A percentile compares a stretch with the other conserved stretches of the same genome.
These are phyloP conservation scores for Cryphonectria parasitica DNA, from an alignment of 2,329 filamentous ascomycete species.

Conservation along the genomic window DNA sequence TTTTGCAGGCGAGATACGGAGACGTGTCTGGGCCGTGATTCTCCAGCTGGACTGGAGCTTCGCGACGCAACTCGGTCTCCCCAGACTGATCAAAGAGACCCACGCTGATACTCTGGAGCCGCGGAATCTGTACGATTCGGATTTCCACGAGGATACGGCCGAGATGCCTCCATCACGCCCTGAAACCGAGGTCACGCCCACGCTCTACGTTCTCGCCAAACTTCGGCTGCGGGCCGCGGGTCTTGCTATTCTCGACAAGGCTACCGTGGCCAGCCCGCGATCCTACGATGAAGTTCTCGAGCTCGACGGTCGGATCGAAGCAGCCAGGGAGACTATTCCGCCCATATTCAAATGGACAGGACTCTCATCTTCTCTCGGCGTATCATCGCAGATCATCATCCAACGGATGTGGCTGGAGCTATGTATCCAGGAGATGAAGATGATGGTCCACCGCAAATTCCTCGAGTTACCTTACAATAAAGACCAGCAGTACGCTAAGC, in stretches of 20 bases:
- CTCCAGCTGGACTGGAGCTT: constrained; percentile 46
- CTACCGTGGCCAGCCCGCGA: constrained; percentile 29
- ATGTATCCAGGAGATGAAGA: constrained; percentile 53
- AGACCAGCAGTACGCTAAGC: constrained; percentile 44
- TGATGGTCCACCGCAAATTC: constrained; percentile 58
- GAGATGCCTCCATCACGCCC: constrained; percentile 43
- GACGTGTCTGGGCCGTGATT: constrained; percentile 47
- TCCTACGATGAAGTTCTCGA: constrained; percentile 33
- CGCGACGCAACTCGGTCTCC: constrained; percentile 49
- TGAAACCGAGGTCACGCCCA: constrained; percentile 37
- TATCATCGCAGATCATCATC: constrained; percentile 55
- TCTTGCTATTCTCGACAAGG: constrained; percentile 29
- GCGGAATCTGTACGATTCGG: constrained; percentile 47
- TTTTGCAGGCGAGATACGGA: constrained; percentile 50
- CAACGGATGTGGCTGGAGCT: constrained; percentile 55
- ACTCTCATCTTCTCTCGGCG: constrained; percentile 44
- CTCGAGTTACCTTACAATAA: constrained; percentile 42
- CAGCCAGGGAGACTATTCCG: constrained; percentile 30
- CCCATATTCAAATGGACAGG: constrained; percentile 30
- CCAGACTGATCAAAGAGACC: constrained; percentile 44
- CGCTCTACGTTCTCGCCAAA: constrained; percentile 34
- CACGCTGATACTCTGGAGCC: constrained; percentile 48
- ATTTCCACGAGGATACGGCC: constrained; percentile 42
- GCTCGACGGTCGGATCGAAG: constrained; percentile 32
- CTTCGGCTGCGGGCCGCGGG: constrained; percentile 31